phyloP scores from a whole-genome alignment of 2,329 filamentous ascomycete genomes.

The Emmonsiellopsis sp. region DNA sequence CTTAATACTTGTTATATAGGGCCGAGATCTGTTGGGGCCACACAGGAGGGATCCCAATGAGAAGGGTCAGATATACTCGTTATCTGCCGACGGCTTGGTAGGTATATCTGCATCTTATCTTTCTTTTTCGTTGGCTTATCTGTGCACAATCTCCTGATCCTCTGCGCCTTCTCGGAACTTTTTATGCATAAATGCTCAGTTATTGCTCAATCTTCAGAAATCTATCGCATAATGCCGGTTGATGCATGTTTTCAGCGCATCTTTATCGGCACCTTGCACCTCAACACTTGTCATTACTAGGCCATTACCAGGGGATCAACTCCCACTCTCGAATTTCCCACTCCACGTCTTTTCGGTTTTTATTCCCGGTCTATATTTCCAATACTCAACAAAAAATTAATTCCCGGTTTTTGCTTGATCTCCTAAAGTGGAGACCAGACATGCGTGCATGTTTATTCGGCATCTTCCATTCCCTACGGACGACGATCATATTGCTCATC shows the following conservation, averaged over 20 bases:
- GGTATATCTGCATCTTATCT: background rate
- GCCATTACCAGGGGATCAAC: too few relatives aligned
- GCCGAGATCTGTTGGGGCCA: background rate
- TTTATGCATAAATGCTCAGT: background rate
- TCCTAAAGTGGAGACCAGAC: background rate
- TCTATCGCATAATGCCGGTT: background rate
- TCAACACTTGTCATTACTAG: background rate
- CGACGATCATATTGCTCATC: background rate
- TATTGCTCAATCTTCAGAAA: background rate
- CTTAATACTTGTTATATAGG: background rate
- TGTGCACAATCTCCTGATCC: background rate
- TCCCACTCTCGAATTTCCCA: too few relatives aligned
- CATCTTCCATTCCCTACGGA: background rate
- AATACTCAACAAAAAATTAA: background rate
- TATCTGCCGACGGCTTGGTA: background rate
- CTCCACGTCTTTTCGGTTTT: too few relatives aligned
- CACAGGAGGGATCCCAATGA: background rate
- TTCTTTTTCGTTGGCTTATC: background rate
- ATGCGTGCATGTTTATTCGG: background rate
- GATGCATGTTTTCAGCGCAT: background rate
- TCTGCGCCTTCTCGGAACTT: background rate
- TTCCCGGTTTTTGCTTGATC: background rate
- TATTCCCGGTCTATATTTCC: background rate
- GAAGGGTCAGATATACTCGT: background rate
- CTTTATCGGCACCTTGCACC: background rate